Base-by-base conservation (phyloP, 192 early-diverging fungal species). In the Fimicolochytrium jonesii region DNA sequence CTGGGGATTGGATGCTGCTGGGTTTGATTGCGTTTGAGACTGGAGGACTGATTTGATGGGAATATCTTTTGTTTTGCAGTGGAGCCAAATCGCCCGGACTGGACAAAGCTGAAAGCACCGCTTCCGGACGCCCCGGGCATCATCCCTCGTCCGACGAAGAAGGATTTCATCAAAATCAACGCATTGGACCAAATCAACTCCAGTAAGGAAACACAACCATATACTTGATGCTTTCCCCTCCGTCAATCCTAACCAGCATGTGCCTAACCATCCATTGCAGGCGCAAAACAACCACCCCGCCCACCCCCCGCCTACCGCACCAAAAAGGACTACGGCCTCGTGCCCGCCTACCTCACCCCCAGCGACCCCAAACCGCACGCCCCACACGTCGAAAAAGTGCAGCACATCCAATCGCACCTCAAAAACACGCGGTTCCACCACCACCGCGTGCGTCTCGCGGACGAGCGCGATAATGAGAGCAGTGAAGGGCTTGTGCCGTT, bases 141-240 rank as follows among this genome's bases (percentile, higher is more conserved):
- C 11, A 33, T 71, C n/a, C 57, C 66, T 11, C 29, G 51, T 18
- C 59, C 66, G 18, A 53, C 76, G 13, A 56, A 57, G 35, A 84
- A 79, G 60, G 73, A 84, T 48, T 84, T 84, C 62, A 73, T 84
- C 59, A 65, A 59, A 22, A 60, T 43, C 17, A 84, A 84, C 59
- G 75, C 75, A 6, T 39, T 77, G 20, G 79, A 80, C 28, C 85
- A 77, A 48, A 79, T 82, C 74, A 78, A 82, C 52, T 79, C 81
- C 6, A 11, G 81, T 83, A 64, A 47, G 61, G 20, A 33, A n/a
- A 1, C 10, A 23, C 30, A 30, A 56, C 20, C 11, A 20, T 33
- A 52, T 58, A 10, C 49, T 25, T 15, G 7, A 18, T 10, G 20
- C 5, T 35, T 6, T 51, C 59, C 58, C 34, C n/a, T n/a, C n/a